A percentile compares a stretch with the other conserved stretches of the same genome.
Evolutionary conservation across 129 eudicot species (phyloP).

Genomic region (Arctium minus): DNA sequence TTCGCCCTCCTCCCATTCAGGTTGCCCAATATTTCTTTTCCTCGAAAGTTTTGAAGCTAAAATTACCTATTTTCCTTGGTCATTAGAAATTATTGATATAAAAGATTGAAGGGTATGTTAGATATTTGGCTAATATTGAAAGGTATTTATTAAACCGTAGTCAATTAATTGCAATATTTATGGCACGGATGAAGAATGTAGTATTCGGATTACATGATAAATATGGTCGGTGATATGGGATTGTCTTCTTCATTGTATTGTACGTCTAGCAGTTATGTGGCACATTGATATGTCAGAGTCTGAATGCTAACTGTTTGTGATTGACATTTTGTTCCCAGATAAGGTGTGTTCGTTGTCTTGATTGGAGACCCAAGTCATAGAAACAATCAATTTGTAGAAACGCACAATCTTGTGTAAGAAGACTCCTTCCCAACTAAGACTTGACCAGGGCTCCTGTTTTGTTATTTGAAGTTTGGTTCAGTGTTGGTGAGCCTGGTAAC

Average conservation of each 20-base stretch:
- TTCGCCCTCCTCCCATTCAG: background rate
- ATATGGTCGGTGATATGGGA: no score
- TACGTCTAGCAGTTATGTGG: background rate
- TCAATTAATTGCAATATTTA: background rate
- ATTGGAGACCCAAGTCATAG: slow-evolving; percentile 1
- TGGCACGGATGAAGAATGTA: background rate
- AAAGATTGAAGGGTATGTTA: background rate
- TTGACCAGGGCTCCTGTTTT: background rate
- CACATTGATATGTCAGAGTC: background rate
- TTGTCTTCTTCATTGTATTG: background rate
- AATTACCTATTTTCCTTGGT: background rate
- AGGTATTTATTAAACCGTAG: background rate
- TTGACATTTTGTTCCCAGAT: slow-evolving; percentile 46
- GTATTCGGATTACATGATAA: background rate
- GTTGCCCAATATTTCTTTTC: background rate
- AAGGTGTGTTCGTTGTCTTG: slow-evolving; percentile 74
- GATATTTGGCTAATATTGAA: background rate
- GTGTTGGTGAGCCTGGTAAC: no score
- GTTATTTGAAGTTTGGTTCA: background rate
- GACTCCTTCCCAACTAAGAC: background rate
- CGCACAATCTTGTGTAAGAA: background rate
- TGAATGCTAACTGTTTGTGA: background rate
- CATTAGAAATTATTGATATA: background rate
- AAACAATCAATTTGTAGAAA: background rate
- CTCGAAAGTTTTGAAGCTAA: background rate